Conservation (phyloP, 768 basidiomycete genomes). For the Lactifluus volemus region DNA sequence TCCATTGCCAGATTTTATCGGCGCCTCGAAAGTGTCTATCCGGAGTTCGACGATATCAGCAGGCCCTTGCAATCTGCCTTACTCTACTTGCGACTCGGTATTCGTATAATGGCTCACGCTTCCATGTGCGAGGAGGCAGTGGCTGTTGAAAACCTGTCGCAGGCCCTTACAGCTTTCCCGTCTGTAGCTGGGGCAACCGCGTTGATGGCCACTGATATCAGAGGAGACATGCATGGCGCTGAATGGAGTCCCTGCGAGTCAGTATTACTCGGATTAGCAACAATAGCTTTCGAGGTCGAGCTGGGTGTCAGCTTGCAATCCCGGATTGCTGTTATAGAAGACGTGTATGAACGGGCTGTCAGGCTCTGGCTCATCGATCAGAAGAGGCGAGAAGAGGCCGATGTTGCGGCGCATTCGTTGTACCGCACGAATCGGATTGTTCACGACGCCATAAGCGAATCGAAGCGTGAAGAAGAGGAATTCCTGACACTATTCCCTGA, state of each 20-base stretch:
- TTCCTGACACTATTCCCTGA: constrained; percentile 81
- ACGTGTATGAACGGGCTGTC: constrained; percentile 57
- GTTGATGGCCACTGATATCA: constrained; percentile 26
- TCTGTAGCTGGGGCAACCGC: constrained; percentile 35
- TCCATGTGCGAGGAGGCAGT: background rate
- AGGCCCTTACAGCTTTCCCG: constrained; percentile 46
- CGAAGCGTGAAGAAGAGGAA: constrained; percentile 74
- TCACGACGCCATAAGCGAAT: constrained; percentile 51
- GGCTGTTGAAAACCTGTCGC: constrained; percentile 20
- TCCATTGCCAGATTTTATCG: constrained; percentile 71
- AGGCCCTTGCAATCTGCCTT: constrained; percentile 59
- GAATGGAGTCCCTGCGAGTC: constrained; percentile 32
- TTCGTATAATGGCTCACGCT: constrained; percentile 42
- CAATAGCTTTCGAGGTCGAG: constrained; percentile 37
- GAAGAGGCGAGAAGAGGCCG: constrained; percentile 55
- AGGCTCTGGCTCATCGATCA: constrained; percentile 82
- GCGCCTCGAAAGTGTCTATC: constrained; percentile 59
- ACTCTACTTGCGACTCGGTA: constrained; percentile 59
- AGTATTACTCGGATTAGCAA: constrained; percentile 42
- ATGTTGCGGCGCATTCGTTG: constrained; percentile 57
- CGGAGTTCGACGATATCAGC: constrained; percentile 63
- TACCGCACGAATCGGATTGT: constrained; percentile 59
- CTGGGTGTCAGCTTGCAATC: constrained; percentile 31
- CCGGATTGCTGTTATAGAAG: constrained; percentile 34
- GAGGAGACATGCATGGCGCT: constrained; percentile 21